Percentiles rank a stretch among this genome's conserved stretches.
Evolutionary conservation across 2,329 filamentous ascomycete species (phyloP).

Genomic region (Bipolaris gigantea): DNA sequence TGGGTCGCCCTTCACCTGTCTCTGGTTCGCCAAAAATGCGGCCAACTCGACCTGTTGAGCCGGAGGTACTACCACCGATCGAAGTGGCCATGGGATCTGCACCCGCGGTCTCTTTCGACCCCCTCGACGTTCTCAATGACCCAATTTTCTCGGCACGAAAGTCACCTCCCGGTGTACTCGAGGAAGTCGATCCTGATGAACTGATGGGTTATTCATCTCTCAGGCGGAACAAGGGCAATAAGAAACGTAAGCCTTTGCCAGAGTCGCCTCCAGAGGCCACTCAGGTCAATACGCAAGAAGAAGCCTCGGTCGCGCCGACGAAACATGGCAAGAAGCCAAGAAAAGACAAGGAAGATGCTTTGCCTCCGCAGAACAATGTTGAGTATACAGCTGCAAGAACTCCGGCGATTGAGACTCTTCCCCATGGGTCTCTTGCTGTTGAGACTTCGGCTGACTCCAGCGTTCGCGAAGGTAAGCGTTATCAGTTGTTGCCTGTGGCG

Average conservation of each 20-base stretch:
- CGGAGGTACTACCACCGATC: slow-evolving; percentile 36
- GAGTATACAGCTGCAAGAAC: slow-evolving; percentile 32
- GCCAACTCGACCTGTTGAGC: slow-evolving; percentile 16
- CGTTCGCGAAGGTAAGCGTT: slow-evolving; percentile 21
- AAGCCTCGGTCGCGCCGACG: slow-evolving; percentile 11
- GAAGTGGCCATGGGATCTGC: slow-evolving; percentile 39
- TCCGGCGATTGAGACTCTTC: slow-evolving; percentile 39
- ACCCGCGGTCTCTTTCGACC: slow-evolving; percentile 42
- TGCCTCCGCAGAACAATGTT: slow-evolving; percentile 33
- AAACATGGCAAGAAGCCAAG: slow-evolving; percentile 37
- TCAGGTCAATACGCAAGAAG: not conserved
- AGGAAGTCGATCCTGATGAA: slow-evolving; percentile 43
- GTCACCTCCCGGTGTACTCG: slow-evolving; percentile 37
- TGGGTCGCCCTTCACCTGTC: slow-evolving; percentile 36
- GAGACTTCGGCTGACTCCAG: slow-evolving; percentile 35
- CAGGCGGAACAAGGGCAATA: slow-evolving; percentile 53
- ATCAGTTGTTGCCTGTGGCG: slow-evolving; percentile 10
- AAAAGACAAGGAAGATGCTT: slow-evolving; percentile 34
- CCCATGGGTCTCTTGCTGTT: slow-evolving; percentile 37
- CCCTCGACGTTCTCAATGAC: slow-evolving; percentile 43
- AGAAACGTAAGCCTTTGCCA: slow-evolving; percentile 31
- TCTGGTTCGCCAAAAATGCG: slow-evolving; percentile 31
- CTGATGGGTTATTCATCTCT: slow-evolving; percentile 45
- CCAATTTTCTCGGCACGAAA: slow-evolving; percentile 41
- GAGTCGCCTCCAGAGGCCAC: slow-evolving; percentile 9